Evolutionary conservation across 2,329 filamentous ascomycete genomes (phyloP).

Genomic region (Parastagonospora nodorum): DNA sequence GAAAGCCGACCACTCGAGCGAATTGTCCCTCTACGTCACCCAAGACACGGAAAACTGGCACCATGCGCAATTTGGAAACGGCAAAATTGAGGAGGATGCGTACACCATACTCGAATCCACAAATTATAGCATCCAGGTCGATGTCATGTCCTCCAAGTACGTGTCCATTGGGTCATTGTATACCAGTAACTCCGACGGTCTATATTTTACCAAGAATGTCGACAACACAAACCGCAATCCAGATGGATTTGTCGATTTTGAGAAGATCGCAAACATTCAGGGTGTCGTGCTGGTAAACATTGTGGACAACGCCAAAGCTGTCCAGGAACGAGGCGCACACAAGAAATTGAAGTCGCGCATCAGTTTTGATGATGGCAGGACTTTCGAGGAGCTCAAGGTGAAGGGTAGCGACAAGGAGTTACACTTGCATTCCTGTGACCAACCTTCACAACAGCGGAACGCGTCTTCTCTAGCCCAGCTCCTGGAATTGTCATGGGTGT

Average conservation of each 20-base stretch:
- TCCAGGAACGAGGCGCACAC: slow-evolving; percentile 57
- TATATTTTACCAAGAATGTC: slow-evolving; percentile 90
- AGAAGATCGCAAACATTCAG: slow-evolving; percentile 89
- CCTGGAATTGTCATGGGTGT: slow-evolving; percentile 93
- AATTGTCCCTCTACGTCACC: slow-evolving; percentile 90
- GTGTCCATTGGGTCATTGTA: slow-evolving; percentile 85
- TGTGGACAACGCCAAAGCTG: slow-evolving; percentile 82
- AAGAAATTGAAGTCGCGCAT: slow-evolving; percentile 82
- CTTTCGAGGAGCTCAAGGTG: slow-evolving; percentile 74
- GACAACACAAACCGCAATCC: slow-evolving; percentile 88
- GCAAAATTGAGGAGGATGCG: slow-evolving; percentile 80
- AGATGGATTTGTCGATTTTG: slow-evolving; percentile 84
- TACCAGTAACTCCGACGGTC: slow-evolving; percentile 96
- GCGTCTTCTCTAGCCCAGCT: slow-evolving; percentile 90
- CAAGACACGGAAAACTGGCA: slow-evolving; percentile 87
- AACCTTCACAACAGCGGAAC: slow-evolving; percentile 77
- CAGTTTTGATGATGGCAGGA: slow-evolving; percentile 93
- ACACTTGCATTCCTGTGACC: slow-evolving; percentile 92
- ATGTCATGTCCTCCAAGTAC: slow-evolving; percentile 75
- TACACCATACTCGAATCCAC: slow-evolving; percentile 96
- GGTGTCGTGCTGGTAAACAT: slow-evolving; percentile 90
- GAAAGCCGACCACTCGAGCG: slow-evolving; percentile 77
- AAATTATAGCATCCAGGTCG: slow-evolving; percentile 96
- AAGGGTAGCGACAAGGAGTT: slow-evolving; percentile 69
- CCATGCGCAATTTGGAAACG: slow-evolving; percentile 84